Evolutionary conservation across 805 yeast genomes (phyloP), one percentile per base, ranked within the genome.

Genomic region (Wickerhamomyces canadensis): DNA sequence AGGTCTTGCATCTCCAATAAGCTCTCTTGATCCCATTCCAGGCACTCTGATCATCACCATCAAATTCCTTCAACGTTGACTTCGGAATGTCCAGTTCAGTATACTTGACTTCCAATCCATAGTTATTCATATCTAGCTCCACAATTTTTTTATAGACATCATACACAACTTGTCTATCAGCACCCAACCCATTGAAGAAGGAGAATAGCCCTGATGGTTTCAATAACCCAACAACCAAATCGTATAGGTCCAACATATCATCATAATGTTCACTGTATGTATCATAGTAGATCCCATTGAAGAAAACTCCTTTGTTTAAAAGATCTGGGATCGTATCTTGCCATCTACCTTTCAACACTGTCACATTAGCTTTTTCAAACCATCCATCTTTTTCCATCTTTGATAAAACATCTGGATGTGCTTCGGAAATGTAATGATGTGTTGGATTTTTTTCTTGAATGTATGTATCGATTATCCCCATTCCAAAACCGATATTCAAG

Each of bases 261-360:
- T 69, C 69, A 58, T 91, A 89, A 56, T 86, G 94, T 56, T 89
- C 98, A 45, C 95, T 84, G 58, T 83, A 89, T 0, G 98, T 91
- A 57, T 89, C 98, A 56, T 84, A 89, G 60, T 89, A 89, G 25
- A 91, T 84, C 4, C 97, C 97, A 55, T 88, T 87, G 59, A 89
- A 84, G 51, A 78, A 83, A 1, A 83, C 78, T 19, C 84, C 84
- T 28, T 72, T 51, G 36, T 74, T 75, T 19, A 89, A 57, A 24
- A 91, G 64, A 19, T 67, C 65, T 25, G 87, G 84, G 27, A 89
- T 57, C 6, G 78, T 72, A 27, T 84, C 93, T 59, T 91, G 96
- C 97, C 98, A 89, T 57, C 86, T 74, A n/a, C 97, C 97, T 49
- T 78, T 84, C 25, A 91, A 61, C 2, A 89, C 65, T 2, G 76